Percentiles rank a stretch among this genome's conserved stretches.
These are phyloP conservation scores for Streptanthus diversifolius DNA, from an alignment of 345 rosid genomes.

Conservation along the genomic window DNA sequence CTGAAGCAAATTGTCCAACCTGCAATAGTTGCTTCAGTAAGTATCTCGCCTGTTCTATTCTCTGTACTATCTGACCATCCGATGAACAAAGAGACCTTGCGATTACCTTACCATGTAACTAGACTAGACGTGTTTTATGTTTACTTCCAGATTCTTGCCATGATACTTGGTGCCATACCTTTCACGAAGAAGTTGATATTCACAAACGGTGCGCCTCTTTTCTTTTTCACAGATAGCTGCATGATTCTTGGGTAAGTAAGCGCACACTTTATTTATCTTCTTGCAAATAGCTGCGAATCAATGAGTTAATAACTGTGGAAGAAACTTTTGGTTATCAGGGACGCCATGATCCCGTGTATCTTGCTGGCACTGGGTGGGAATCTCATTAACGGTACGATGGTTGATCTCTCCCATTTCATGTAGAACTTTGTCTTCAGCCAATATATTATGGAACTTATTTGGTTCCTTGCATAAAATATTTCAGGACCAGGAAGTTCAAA, in stretches of 20 bases:
- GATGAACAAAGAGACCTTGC: conserved; percentile 1
- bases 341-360: conserved; percentile 97
- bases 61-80: neutral
- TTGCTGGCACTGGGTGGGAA: conserved; percentile 94
- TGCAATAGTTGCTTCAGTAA: conserved; percentile 91
- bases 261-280: conserved; percentile 1
- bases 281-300: neutral
- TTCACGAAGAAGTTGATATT: conserved; percentile 73
- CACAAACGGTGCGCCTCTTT: conserved; percentile 82
- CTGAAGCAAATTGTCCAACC: conserved; percentile 96
- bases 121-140: neutral
- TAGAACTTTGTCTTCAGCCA: neutral
- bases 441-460: neutral
- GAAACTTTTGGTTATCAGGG: conserved; percentile 47
- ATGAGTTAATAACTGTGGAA: neutral
- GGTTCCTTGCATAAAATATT: conserved; percentile 10
- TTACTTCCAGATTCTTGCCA: conserved; percentile 72
- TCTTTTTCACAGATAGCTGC: conserved; percentile 97
- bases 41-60: conserved; percentile 29
- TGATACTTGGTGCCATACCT: conserved; percentile 75
- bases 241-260: conserved; percentile 90
- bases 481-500: conserved; percentile 97
- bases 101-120: conserved; percentile 21
- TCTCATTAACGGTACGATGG: conserved; percentile 76
- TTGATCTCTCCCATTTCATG: conserved; percentile 3